Evolutionary conservation across 1,284 basidiomycete species (phyloP).

Genomic region (Rhodotorula sp.): DNA sequence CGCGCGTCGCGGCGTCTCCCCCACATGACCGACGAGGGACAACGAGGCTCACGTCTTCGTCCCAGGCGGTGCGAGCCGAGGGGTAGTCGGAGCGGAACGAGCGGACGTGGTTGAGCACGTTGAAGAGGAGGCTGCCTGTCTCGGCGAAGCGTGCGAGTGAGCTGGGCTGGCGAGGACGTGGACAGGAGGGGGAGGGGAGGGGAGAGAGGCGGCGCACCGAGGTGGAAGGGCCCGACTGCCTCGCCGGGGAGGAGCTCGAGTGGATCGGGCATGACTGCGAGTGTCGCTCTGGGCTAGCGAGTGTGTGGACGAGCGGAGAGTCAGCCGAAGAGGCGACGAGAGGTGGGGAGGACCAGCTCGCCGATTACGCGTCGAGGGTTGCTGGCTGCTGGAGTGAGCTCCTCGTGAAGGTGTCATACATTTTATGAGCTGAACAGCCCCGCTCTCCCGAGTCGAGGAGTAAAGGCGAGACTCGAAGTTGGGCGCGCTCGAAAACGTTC

Average conservation of each 20-base stretch:
- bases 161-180: not conserved
- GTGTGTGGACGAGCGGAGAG: not conserved
- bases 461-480: not conserved
- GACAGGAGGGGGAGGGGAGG: not conserved
- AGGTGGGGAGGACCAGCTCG: not conserved
- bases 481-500: not conserved
- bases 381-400: too few species aligned
- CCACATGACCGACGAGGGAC: not conserved
- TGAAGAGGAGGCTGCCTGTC: slow-evolving; percentile 35
- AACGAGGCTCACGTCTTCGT: slow-evolving; percentile 22
- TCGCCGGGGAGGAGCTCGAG: slow-evolving; percentile 20
- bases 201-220: slow-evolving; percentile 14
- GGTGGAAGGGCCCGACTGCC: slow-evolving; percentile 28
- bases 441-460: too few species aligned
- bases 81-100: slow-evolving; percentile 23
- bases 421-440: too few species aligned
- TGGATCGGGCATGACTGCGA: not conserved
- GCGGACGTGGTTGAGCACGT: slow-evolving; percentile 32
- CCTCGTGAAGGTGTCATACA: too few species aligned
- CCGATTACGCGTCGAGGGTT: not conserved
- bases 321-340: not conserved
- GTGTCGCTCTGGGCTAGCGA: not conserved
- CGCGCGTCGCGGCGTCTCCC: not conserved
- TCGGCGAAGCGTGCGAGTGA: not conserved
- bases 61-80: slow-evolving; percentile 22